Base-by-base conservation (phyloP, 129 eudicot genomes). In the Flaveria linearis region DNA sequence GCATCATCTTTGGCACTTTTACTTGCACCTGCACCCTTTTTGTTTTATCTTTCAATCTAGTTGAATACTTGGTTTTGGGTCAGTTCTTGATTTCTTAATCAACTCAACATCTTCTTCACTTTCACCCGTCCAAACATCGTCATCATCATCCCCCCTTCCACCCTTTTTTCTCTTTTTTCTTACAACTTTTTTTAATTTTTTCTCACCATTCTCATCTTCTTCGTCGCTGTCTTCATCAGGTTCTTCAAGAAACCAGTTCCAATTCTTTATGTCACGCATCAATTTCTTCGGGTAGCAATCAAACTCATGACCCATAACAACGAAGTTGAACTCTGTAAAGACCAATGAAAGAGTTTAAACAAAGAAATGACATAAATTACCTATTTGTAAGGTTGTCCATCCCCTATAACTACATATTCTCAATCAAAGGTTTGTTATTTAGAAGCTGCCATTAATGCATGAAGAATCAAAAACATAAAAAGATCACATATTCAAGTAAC, bases 211-310 rank as follows among this genome's bases (percentile, higher is more conserved):
- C 12, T 86, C 88, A 26, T 88, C 95, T 15, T 83, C 89, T 1
- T 88, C 94, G 53, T 84, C 71, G 28, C 28, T 86, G 4, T 85
- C 88, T 57, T 68, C 77, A 25, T 76, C 75, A 68, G 75, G 67
- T 69, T 90, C 93, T 60, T 88, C 93, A 69, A 94, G 84, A 83
- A 88, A 94, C 97, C 98, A 94, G 50, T 91, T 69, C 90, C 88
- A 94, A 13, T 85, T 81, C 83, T 80, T 81, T 67, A 83, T 68
- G 69, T 84, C 85, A 3, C 74, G 70, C 14, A 88, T 84, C 91
- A 83, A 78, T 72, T 81, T 86, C 85, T 84, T 86, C 0, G 89
- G 82, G 72, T 93, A 87, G 78, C 82, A 63, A 57, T 93, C 96
- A 80, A 91, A 94, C 74, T 94, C 97, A 17, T 87, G 91, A 17